Base-by-base conservation (phyloP, 169 alveolate species). In the Prorocentrum cordatum region DNA sequence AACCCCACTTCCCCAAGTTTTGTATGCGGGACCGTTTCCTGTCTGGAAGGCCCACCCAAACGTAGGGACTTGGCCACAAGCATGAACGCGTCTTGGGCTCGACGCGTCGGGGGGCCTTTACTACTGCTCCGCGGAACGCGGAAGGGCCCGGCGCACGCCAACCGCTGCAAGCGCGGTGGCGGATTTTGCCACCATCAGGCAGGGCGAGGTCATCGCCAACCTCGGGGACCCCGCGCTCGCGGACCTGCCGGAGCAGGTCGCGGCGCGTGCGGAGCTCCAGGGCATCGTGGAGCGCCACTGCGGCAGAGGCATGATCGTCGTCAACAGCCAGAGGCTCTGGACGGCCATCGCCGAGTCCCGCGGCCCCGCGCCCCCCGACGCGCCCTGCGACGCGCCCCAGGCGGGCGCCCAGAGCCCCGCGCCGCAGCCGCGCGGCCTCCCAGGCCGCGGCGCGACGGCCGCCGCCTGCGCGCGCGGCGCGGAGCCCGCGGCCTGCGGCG, bases 271-370 rank as follows among this genome's bases (percentile, higher is more conserved):
- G 4, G 75, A 77, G 75, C 66, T 77, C 50, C 88, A 77, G 38
- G 66, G 42, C 45, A 59, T 77, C 64, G 88, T 77, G 64, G 88
- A 77, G 36, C 88, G 88, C 20, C 88, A 64, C 4, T 77, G 88
- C 24, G 88, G 88, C 14, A 72, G 88, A 18, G 88, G 88, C n/a
- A 77, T 77, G 88, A 77, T 77, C 24, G 62, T 77, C 24, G 88
- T 77, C 33, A 77, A 77, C 20, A 75, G 59, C 24, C 88, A 59
- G 75, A 77, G 59, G 88, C 54, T 59, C 64, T 77, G 88, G 88
- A 77, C 70, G 24, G 88, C 88, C 45, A 77, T 77, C 42, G 88
- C 88, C 1, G 88, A 38, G 88, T 77, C 88, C n/a, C n/a, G n/a
- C n/a, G n/a, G n/a, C n/a, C n/a, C n/a, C n/a, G n/a, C n/a, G n/a